Percentiles rank a stretch among this genome's conserved stretches.
These are phyloP conservation scores for Diaporthe sp. DNA, from an alignment of 2,329 filamentous ascomycete species.

Conservation along the genomic window DNA sequence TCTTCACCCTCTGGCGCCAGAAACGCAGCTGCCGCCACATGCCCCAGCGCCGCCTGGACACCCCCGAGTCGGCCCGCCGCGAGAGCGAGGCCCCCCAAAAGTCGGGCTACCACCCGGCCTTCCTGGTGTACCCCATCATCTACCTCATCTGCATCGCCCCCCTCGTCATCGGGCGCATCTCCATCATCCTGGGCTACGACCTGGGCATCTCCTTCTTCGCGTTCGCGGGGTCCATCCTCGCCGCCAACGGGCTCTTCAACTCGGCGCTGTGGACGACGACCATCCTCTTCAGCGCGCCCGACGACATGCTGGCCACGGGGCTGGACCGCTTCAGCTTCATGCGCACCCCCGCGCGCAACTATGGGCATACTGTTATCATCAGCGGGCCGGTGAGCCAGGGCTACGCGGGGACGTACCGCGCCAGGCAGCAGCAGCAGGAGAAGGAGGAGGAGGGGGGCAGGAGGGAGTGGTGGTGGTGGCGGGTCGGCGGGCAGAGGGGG, in stretches of 20 bases:
- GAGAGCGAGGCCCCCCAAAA: constrained; percentile 13
- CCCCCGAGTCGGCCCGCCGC: not conserved
- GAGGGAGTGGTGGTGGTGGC: constrained; percentile 37
- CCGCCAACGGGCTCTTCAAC: constrained; percentile 41
- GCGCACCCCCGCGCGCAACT: constrained; percentile 35
- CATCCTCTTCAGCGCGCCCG: constrained; percentile 40
- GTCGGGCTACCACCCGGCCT: constrained; percentile 43
- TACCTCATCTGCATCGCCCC: constrained; percentile 42
- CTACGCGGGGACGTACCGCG: constrained; percentile 5
- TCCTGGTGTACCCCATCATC: constrained; percentile 42
- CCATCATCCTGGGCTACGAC: constrained; percentile 28
- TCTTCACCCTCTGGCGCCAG: constrained; percentile 40
- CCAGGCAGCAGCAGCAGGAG: not conserved
- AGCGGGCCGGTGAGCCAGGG: constrained; percentile 19
- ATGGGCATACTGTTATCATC: constrained; percentile 9
- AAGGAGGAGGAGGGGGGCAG: not conserved
- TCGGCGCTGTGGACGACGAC: constrained; percentile 43
- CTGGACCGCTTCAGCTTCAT: constrained; percentile 42
- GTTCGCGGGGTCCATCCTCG: constrained; percentile 38
- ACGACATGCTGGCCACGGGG: constrained; percentile 40
- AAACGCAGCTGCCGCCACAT: constrained; percentile 37
- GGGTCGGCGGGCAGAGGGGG: not conserved
- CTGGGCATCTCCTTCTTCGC: constrained; percentile 36
- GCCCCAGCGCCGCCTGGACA: constrained; percentile 6
- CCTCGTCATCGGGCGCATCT: constrained; percentile 38